Base-by-base conservation (phyloP, 2,329 filamentous ascomycete genomes). In the Ascochyta rabiei region DNA sequence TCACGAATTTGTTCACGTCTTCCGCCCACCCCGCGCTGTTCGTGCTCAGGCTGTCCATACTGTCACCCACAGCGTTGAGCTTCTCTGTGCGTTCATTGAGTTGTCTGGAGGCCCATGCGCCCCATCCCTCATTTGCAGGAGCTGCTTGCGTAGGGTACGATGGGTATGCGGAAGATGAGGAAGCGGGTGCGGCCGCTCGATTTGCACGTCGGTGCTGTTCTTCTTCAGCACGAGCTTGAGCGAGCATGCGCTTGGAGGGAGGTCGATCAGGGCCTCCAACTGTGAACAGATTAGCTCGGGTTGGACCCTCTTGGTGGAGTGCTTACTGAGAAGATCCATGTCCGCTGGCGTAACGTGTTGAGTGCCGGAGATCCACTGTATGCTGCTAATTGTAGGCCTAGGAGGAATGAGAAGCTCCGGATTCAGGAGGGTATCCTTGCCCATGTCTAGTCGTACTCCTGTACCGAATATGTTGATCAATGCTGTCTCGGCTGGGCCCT, bases 281-380 rank as follows among this genome's bases (percentile, higher is more conserved):
- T 82, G 51, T n/a, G 19, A 30, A 7, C 10, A 16, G 15, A 28
- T 64, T 51, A 62, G 45, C 23, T 42, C 16, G 16, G 23, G 1
- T 7, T 23, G 30, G 8, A 19, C 5, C 28, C 12, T 3, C 15
- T 16, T 21, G 42, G 23, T 26, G 28, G 6, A 39, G 8, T 15
- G 69, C 76, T 64, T 73, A 81, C 80, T 95, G 1, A 99, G 80
- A 2, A 96, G 77, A 69, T 98, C 95, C 68, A 99, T 86, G 67
- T 99, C 95, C 2, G 87, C 82, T 0, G 91, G 89, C 1, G 91
- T 91, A 40, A 99, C 84, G 66, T 96, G 89, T 75, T 97, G 93
- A 1, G 93, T 98, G 4, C 95, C 95, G 0, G 92, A 89, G 47
- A 99, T 91, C 95, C 95, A 99, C 76, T 98, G 92, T 33, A 99